Base-by-base conservation (phyloP, 2,329 filamentous ascomycete species). In the Beauveria rudraprayagi region DNA sequence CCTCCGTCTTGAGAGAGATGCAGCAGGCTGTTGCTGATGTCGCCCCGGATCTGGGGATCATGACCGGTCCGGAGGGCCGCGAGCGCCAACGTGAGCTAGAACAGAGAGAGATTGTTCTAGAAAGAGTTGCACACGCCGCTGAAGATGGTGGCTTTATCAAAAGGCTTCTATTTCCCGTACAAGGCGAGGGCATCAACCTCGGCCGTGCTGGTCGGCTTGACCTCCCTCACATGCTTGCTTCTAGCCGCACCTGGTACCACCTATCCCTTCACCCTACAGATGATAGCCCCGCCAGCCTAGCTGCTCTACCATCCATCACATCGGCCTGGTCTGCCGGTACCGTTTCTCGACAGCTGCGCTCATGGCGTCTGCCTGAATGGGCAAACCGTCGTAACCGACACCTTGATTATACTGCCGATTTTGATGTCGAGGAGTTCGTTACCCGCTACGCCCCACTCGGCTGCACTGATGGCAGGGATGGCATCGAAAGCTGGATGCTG, bases 281-380 rank as follows among this genome's bases (percentile, higher is more conserved):
- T 66, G 91, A 95, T 52, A 80, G 84, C 0, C 92, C 92, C 0
- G 84, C 87, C 8, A 87, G 82, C 62, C 77, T 97, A 24, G 88
- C 89, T n/a, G 83, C 85, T 22, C 78, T 90, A 24, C 83, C 87
- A 0, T 84, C 89, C 0, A 81, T 87, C 41, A 90, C 85, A n/a
- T 89, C 90, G 1, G 85, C 89, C 1, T 99, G 94, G 94, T 96
- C 93, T 54, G 94, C 94, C 1, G 92, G 91, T 26, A 87, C 90
- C 2, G 89, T 99, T 0, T 99, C 94, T 2, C 88, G 92, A 62
- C 94, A 99, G 73, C 83, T 99, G 19, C 90, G 94, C 19, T 85
- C 92, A 3, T 99, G 94, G 93, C 85, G 94, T 68, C 79, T 99
- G 17, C 89, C 94, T 0, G 94, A 99, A 73, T 99, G 94, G 94